A percentile compares a stretch with the other conserved stretches of the same genome.
These are phyloP conservation scores for Durusdinium trenchii DNA, from an alignment of 73 alveolate genomes.

Conservation along the genomic window DNA sequence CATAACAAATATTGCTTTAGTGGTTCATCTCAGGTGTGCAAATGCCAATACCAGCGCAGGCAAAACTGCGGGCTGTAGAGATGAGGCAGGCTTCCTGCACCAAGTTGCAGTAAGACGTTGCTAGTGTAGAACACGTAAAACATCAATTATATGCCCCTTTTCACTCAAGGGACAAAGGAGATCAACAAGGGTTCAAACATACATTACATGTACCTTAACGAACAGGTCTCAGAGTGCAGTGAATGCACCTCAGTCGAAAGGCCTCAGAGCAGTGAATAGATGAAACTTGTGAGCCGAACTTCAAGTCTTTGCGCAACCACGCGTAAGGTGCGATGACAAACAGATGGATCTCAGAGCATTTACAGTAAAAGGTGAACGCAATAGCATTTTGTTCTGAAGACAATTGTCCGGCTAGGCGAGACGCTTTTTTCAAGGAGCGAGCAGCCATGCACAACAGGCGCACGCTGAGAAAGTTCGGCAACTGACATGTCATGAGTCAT, in stretches of 20 bases:
- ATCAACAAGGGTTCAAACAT: background rate
- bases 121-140: background rate
- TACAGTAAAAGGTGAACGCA: no score
- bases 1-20: background rate
- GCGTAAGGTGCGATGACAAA: background rate
- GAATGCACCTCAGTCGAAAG: background rate
- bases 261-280: background rate
- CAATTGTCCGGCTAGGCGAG: no score
- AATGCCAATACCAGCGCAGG: background rate
- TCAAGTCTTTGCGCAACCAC: background rate
- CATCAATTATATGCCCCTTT: background rate
- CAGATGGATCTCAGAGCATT: no score
- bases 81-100: background rate
- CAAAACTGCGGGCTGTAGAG: conserved; percentile 5
- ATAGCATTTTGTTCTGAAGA: no score
- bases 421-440: background rate
- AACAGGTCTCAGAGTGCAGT: background rate
- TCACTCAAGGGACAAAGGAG: background rate
- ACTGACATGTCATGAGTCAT: no score
- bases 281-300: background rate
- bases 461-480: no score
- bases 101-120: no score
- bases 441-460: conserved; percentile 38
- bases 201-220: background rate
- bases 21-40: background rate